phyloP scores from a whole-genome alignment of 106 monocot species.

The Hemerocallis citrina region DNA sequence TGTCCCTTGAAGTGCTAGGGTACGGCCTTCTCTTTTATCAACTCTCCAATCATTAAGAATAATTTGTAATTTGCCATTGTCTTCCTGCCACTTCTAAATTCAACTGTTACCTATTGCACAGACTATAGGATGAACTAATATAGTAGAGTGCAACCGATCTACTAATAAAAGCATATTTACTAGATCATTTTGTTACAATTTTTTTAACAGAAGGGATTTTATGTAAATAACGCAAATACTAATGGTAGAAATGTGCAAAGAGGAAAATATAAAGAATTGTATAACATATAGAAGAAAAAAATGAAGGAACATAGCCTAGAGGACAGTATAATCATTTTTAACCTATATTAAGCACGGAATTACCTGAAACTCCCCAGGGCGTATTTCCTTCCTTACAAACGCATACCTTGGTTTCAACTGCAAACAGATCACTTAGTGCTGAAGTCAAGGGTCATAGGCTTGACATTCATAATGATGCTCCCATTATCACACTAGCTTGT shows the following conservation, averaged over 20 bases:
- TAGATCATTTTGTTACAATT: background rate
- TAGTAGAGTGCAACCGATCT: background rate
- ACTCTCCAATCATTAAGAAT: too few relatives aligned
- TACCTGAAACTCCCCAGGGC: slow-evolving; percentile 89
- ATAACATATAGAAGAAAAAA: background rate
- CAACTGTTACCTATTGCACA: too few relatives aligned
- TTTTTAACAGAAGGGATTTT: too few relatives aligned
- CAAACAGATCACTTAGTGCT: slow-evolving; percentile 8
- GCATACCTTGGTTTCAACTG: slow-evolving; percentile 94
- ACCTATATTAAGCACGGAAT: background rate
- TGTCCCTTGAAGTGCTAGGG: too few relatives aligned
- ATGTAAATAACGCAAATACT: background rate
- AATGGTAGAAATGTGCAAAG: background rate
- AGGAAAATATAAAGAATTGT: background rate
- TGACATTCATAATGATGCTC: background rate
- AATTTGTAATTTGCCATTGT: too few relatives aligned
- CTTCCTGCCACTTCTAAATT: too few relatives aligned
- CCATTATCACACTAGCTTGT: background rate
- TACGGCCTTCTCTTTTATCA: too few relatives aligned
- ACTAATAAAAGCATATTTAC: background rate
- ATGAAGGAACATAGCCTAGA: background rate
- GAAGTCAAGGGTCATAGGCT: background rate
- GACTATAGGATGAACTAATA: too few relatives aligned
- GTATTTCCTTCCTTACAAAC: slow-evolving; percentile 83
- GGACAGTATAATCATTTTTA: background rate